phyloP scores from a whole-genome alignment of 768 basidiomycete genomes.

The Kwoniella heveanensis region DNA sequence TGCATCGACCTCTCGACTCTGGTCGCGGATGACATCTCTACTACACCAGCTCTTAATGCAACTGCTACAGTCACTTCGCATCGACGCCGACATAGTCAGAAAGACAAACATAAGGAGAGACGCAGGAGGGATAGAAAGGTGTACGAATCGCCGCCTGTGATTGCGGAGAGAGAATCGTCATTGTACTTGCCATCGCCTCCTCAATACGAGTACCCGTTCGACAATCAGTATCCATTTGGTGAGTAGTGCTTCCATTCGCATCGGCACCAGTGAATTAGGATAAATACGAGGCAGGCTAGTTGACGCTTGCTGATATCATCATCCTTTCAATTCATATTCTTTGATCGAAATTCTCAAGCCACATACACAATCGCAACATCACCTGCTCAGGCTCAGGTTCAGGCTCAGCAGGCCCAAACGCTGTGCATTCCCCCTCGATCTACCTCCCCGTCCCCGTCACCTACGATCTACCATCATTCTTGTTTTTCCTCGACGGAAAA shows the following conservation, averaged over 20 bases:
- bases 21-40: not conserved
- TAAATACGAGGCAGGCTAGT: not conserved
- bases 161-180: slow-evolving; percentile 1
- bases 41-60: too few species aligned
- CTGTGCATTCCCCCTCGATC: not conserved
- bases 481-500: not conserved
- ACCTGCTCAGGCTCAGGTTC: not conserved
- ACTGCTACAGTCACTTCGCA: not conserved
- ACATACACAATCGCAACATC: slow-evolving; percentile 1
- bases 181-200: slow-evolving; percentile 2
- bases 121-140: slow-evolving; percentile 2
- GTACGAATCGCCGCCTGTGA: not conserved
- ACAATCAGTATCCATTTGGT: not conserved
- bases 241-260: not conserved
- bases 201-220: not conserved
- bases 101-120: not conserved
- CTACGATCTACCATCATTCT: not conserved
- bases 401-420: too few species aligned
- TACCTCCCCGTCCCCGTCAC: slow-evolving; percentile 2
- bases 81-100: not conserved
- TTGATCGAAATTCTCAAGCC: not conserved
- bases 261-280: not conserved
- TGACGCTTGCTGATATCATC: not conserved
- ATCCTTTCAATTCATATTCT: not conserved
- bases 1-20: not conserved